Percentiles rank a stretch among this genome's conserved stretches.
These are phyloP conservation scores for Heterobasidion irregulare DNA, from an alignment of 1,284 basidiomycete genomes.

Conservation along the genomic window DNA sequence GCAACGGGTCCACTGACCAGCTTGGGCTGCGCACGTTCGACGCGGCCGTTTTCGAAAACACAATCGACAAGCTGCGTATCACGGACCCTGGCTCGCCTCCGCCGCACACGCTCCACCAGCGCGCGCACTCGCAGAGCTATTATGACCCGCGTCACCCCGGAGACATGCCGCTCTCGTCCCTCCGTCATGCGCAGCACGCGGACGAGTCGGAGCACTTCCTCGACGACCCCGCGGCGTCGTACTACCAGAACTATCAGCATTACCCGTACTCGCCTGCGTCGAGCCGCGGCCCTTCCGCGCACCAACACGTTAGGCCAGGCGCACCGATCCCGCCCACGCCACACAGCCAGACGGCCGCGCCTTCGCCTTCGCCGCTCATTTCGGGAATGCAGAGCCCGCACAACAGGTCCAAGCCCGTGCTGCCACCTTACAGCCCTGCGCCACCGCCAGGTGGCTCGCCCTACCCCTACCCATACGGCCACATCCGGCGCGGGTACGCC, in stretches of 20 bases:
- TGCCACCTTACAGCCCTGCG: conserved; percentile 31
- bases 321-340: conserved; percentile 72
- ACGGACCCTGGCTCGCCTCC: neutral
- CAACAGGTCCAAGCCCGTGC: conserved; percentile 18
- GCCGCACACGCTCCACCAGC: conserved; percentile 9
- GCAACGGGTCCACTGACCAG: conserved; percentile 50
- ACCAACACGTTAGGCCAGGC: conserved; percentile 40
- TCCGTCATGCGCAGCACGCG: conserved; percentile 22
- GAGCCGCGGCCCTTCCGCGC: neutral
- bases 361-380: conserved; percentile 54
- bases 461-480: conserved; percentile 67
- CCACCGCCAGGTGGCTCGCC: conserved; percentile 54
- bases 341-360: conserved; percentile 62
- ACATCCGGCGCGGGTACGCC: conserved; percentile 42
- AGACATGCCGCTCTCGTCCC: neutral
- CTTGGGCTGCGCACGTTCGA: conserved; percentile 52
- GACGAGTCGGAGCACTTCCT: conserved; percentile 45
- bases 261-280: conserved; percentile 24
- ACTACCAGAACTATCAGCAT: conserved; percentile 48
- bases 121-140: neutral
- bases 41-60: conserved; percentile 39
- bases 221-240: conserved; percentile 47
- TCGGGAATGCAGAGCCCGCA: conserved; percentile 32
- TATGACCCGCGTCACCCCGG: conserved; percentile 3
- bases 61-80: conserved; percentile 21